Base-by-base conservation (phyloP, 1,284 basidiomycete genomes). In the Ganoderma meredithae region DNA sequence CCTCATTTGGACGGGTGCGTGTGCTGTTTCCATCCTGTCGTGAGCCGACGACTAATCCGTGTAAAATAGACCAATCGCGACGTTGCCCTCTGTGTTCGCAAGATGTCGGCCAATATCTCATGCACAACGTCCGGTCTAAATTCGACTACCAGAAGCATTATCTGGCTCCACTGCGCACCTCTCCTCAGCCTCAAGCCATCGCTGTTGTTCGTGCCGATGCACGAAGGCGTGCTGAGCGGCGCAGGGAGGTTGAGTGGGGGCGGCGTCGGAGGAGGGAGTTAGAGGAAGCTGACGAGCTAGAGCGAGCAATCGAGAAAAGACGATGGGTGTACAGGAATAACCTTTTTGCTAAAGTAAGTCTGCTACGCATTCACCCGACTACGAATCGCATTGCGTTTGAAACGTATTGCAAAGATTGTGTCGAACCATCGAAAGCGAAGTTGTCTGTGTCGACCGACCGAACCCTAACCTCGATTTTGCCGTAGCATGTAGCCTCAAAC, bases 401-500 rank as follows among this genome's bases (percentile, higher is more conserved):
- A 17, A 13, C 13, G 31, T n/a, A 4, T 17, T 31, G 52, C n/a
- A 49, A 22, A 25, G 27, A 22, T 41, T 43, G 52, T 39, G 33
- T 27, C 56, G 55, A 47, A 6, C 63, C 63, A 62, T 63, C 58
- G 40, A 33, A 60, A 4, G 4, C 33, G 31, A 12, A 10, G 39
- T 59, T 63, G 15, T 17, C 1, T n/a, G 3, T 43, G 15, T 55
- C 33, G 60, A 59, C 65, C 62, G 59, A 36, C 17, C 22, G 40
- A 41, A 64, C 60, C 67, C 69, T 72, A 67, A 71, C 69, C 63
- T 65, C 13, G 58, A 33, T 59, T 33, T 33, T 27, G 25, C 56
- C 59, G 10, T 40, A 96, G 94, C 95, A 97, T 76, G 88, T 96
- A 65, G 94, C 93, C 5, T 94, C 93, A 22, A 97, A 97, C 76